Base-by-base conservation (phyloP, 2,329 filamentous ascomycete genomes). In the Colletotrichum tamarilloi region DNA sequence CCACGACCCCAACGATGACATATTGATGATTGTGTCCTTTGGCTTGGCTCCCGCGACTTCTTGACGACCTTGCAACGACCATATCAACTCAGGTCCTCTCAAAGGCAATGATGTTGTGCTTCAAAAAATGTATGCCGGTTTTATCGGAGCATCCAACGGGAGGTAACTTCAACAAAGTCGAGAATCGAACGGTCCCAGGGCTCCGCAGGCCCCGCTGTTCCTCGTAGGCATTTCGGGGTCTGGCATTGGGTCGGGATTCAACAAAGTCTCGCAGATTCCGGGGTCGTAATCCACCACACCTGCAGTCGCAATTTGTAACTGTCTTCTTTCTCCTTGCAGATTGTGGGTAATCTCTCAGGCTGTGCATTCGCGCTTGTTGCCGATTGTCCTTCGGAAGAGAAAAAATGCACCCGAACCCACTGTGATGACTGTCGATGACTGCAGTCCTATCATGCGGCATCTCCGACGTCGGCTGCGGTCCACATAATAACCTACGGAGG, bases 391-490 rank as follows among this genome's bases (percentile, higher is more conserved):
- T 46, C 16, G 49, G 32, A 42, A 62, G 63, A 62, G 46, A 14
- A 38, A 63, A 38, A 59, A 30, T 53, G 5, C 11, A 38, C 49
- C 53, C 58, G 65, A 68, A 68, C 38, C 65, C 65, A 72, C 67
- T 57, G 46, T 35, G 32, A 67, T 57, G 32, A 24, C 62, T 14
- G 8, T 59, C 38, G 64, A 57, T 46, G 56, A 66, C 49, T 66
- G 38, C 52, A 38, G 35, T 46, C 59, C 35, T 60, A 57, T 11
- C 16, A 32, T 53, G 58, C 53, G 42, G 53, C 65, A n/a, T 49
- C 69, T 72, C 60, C 71, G 66, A 73, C 60, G 56, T 70, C 71
- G 60, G 60, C 60, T 56, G 35, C 28, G 71, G 38, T 70, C 67
- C 71, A 73, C 67, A 57, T 22, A 70, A 73, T 65, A 73, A 70